Evolutionary conservation across 2,329 filamentous ascomycete species (phyloP).

Genomic region (Cladosporium cucumerinum): DNA sequence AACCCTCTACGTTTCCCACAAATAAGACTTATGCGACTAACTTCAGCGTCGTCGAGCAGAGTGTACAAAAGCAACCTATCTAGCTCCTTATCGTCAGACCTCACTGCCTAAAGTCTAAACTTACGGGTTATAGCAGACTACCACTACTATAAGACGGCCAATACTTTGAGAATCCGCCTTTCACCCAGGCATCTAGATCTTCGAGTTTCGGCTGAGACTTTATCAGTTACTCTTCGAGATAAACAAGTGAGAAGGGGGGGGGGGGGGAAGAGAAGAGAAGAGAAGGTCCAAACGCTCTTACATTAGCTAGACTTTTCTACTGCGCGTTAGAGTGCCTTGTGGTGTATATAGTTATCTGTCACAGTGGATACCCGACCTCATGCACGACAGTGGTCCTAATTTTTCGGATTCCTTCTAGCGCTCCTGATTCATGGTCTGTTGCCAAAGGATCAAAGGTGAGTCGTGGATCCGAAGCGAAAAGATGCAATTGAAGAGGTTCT

Average conservation of each 20-base stretch:
- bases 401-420: background rate
- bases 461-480: background rate
- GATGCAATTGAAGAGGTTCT: background rate
- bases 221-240: background rate
- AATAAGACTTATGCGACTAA: background rate
- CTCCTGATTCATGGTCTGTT: background rate
- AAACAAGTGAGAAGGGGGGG: background rate
- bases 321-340: background rate
- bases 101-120: background rate
- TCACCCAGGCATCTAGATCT: background rate
- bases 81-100: background rate
- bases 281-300: background rate
- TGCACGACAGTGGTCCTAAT: background rate
- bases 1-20: background rate
- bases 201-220: background rate
- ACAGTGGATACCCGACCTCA: background rate
- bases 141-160: background rate
- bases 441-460: background rate
- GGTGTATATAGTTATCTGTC: background rate
- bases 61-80: background rate
- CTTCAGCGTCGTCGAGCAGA: background rate
- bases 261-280: background rate
- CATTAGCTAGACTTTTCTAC: background rate
- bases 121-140: background rate
- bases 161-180: background rate